Base-by-base conservation (phyloP, 345 rosid species). In the Euphorbia tirucalli region DNA sequence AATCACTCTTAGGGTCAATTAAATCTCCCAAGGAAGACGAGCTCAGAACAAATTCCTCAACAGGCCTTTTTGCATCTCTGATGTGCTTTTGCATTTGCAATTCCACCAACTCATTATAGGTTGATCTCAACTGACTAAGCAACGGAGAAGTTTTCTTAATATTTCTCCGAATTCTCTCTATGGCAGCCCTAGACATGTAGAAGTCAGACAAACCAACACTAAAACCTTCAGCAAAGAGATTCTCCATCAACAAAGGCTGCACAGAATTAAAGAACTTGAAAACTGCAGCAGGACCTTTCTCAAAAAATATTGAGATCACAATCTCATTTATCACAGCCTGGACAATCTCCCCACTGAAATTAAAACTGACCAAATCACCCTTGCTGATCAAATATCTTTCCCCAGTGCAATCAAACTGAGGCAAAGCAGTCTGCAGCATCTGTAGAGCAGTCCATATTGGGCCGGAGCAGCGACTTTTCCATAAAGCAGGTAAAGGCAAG, bases 231-330 rank as follows among this genome's bases (percentile, higher is more conserved):
- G 74, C 65, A 67, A 72, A 87, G 21, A 92, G 16, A 75, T 79
- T 81, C 62, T 95, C 99, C 97, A 90, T 95, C 79, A 95, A 65
- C 28, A 95, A 66, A 19, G 99, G 97, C 83, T 95, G 97, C 63
- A 95, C 71, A 10, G 86, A 81, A 70, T 92, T 82, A 69, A 92
- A 92, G 78, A 92, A 89, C 59, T 77, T 75, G 28, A 95, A 74
- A 50, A 87, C 93, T 68, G 84, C 87, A 39, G 75, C 80, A 41
- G 99, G 87, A 74, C 99, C 93, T 81, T 89, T 92, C 80, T 88
- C 87, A 54, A 76, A 77, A 70, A 89, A 83, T 59, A 95, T 87
- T 6, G 89, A 82, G 2, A 93, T 81, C 11, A 86, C 86, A 0
- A 95, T 61, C 13, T 85, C 98, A 79, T 83, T 89, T 22, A 92